These are phyloP conservation scores for Yamadazyma triangularis DNA, from an alignment of 1,139 yeast genomes.

Conservation along the genomic window DNA sequence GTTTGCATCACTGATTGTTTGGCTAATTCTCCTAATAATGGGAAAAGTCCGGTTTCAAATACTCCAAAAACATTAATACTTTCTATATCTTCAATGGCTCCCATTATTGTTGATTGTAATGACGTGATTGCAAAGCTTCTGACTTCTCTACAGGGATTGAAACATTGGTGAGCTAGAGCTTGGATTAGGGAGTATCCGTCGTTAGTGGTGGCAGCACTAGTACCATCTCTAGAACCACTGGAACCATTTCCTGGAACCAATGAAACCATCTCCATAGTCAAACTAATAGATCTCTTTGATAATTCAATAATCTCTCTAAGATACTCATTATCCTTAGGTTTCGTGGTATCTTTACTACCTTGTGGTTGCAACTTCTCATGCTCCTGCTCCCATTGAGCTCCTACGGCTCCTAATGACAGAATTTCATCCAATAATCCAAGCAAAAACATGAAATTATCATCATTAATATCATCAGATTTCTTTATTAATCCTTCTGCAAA, in stretches of 20 bases:
- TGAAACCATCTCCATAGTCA: slow-evolving; percentile 55
- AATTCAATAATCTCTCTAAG: slow-evolving; percentile 51
- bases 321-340: slow-evolving; percentile 22
- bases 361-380: slow-evolving; percentile 31
- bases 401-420: slow-evolving; percentile 78
- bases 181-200: slow-evolving; percentile 65
- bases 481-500: slow-evolving; percentile 45
- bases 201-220: no score
- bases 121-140: slow-evolving; percentile 58
- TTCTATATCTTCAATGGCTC: slow-evolving; percentile 19
- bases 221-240: slow-evolving; percentile 11
- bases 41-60: slow-evolving; percentile 71
- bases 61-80: slow-evolving; percentile 47
- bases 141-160: slow-evolving; percentile 80
- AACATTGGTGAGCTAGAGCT: slow-evolving; percentile 83
- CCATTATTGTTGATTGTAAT: slow-evolving; percentile 45
- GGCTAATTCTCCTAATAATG: slow-evolving; percentile 62
- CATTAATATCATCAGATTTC: slow-evolving; percentile 32
- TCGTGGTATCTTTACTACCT: background rate
- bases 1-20: slow-evolving; percentile 65
- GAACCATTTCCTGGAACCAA: slow-evolving; percentile 20
- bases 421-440: slow-evolving; percentile 75
- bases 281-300: slow-evolving; percentile 58
- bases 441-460: slow-evolving; percentile 55
- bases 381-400: slow-evolving; percentile 72